Conservation (phyloP, 495 filamentous ascomycete species). For the Sphaerosporella brunnea region DNA sequence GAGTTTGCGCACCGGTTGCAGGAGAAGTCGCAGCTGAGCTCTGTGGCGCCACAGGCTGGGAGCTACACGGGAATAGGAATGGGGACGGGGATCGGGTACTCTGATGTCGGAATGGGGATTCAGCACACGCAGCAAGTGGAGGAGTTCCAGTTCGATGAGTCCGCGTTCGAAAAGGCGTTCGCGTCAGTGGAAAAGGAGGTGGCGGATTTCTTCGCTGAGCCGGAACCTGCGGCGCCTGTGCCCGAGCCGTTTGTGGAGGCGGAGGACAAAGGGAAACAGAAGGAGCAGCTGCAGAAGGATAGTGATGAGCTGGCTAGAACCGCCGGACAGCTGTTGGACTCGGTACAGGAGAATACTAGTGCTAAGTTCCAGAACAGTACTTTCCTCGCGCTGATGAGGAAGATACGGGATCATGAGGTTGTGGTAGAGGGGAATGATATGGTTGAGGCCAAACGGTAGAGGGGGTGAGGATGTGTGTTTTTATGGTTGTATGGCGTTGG, state of each 20-base stretch:
- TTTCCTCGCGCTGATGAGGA: conserved; percentile 60
- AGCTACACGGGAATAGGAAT: conserved; percentile 1
- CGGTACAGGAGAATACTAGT: conserved; percentile 45
- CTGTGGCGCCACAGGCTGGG: conserved; percentile 20
- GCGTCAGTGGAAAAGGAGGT: conserved; percentile 23
- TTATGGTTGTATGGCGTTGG: no score
- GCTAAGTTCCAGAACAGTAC: conserved; percentile 62
- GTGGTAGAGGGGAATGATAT: conserved; percentile 22
- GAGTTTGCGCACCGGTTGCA: conserved; percentile 1
- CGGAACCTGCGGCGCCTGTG: neutral
- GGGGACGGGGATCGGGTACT: neutral
- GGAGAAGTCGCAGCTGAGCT: conserved; percentile 18
- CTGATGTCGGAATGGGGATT: conserved; percentile 2
- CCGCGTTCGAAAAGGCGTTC: conserved; percentile 29
- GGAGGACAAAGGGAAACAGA: conserved; percentile 30
- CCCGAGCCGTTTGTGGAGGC: neutral
- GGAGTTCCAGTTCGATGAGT: conserved; percentile 26
- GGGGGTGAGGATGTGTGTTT: no score
- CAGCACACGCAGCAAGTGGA: neutral
- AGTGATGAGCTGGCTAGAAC: conserved; percentile 52
- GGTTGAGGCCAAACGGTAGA: conserved; percentile 13
- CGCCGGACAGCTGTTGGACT: conserved; percentile 53
- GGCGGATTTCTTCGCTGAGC: neutral
- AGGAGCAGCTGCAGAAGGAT: conserved; percentile 28
- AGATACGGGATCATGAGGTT: conserved; percentile 23